Base-by-base conservation (phyloP, 1,284 basidiomycete species). In the Cryptococcus sp. region DNA sequence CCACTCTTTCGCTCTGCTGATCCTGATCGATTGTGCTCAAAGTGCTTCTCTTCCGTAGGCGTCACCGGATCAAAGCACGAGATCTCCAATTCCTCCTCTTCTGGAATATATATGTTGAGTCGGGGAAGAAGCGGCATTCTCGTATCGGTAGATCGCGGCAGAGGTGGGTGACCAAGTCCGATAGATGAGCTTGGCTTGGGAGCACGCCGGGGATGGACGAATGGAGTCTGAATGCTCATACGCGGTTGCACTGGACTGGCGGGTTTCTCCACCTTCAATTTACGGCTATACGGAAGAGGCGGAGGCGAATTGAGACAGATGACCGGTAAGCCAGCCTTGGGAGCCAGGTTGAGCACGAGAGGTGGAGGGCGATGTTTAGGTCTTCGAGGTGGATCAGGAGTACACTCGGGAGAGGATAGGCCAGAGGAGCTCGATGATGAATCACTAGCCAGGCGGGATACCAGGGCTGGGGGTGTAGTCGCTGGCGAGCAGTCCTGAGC, bases 1-100 rank as follows among this genome's bases (percentile, higher is more conserved):
- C 56, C 57, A 42, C 54, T 53, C 4, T 43, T 45, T n/a, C 23
- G 44, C 36, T 44, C 48, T 2, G 34, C n/a, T n/a, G n/a, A n/a
- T n/a, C 54, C 41, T 36, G 49, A 34, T 21, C 24, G 7, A 32
- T 34, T 7, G 25, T 19, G 7, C 46, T 40, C 14, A 13, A n/a
- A 36, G 9, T 41, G 18, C 1, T 31, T 44, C 25, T 50, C 23
- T 14, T 50, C 49, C 18, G 51, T 50, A 9, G 66, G 66, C 22
- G 62, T 61, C 19, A 57, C 55, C 7, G 66, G 66, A 28, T 68
- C 66, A 48, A 66, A 68, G 47, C 57, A 64, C 22, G 48, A 53
- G 18, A 53, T 36, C 11, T 40, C 46, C 5, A 46, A 46, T 13
- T 52, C 41, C 31, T 32, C 34, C 28, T 51, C 50, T 16, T 49